Base-by-base conservation (phyloP, 192 early-diverging fungal species). In the Cladochytrium replicatum region DNA sequence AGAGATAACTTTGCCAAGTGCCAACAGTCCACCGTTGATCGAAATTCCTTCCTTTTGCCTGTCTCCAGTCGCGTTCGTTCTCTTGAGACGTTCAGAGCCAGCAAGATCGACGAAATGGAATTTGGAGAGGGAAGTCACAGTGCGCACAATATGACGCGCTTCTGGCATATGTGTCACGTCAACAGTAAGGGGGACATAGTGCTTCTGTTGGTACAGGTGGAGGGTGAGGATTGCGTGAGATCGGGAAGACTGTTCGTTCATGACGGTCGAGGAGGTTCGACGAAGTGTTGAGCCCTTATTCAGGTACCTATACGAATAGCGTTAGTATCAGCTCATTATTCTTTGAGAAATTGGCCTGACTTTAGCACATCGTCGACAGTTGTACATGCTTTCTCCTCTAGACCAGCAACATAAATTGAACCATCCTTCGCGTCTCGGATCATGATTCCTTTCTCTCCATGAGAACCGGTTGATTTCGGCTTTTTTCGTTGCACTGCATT, bases 31-130 rank as follows among this genome's bases (percentile, higher is more conserved):
- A 13, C 82, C 78, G 63, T 96, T 97, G 59, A 96, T 97, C 17
- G 82, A 79, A 42, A 96, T 93, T 46, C 90, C 92, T 59, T 97
- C 92, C 47, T 82, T 82, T 39, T 77, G 74, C 48, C 92, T 69
- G 34, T 91, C 89, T 21, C 92, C 92, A 27, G 77, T 80, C 1
- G 87, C 88, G 7, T 83, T 67, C 4, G 93, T 97, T 41, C 84
- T 71, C 68, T 97, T 95, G 13, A 97, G 65, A 11, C 64, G 46
- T 41, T 61, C 57, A 38, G 84, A 87, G 34, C 93, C 93, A 13
- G 93, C 93, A 61, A 97, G 64, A 68, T 97, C 93, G 23, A 97
- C 93, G 73, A 97, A 97, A 57, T 97, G 82, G 30, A 97, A 86
- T 63, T 97, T 97, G 42, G 86, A 88, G 6, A 71, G 74, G 11